A percentile compares a stretch with the other conserved stretches of the same genome.
Evolutionary conservation across 306 rosid species (phyloP).

Genomic region (Quercus glauca): DNA sequence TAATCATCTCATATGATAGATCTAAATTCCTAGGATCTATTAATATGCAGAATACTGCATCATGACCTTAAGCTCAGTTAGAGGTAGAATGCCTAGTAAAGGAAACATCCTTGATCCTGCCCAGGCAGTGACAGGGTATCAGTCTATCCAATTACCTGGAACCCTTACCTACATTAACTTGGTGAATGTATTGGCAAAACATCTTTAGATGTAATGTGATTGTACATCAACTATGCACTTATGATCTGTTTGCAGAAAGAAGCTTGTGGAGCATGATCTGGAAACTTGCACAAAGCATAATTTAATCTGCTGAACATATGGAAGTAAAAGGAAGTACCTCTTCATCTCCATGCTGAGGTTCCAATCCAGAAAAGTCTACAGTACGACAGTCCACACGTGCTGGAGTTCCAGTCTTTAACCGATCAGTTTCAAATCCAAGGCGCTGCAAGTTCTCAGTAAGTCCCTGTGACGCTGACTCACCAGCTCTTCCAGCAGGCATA

Average conservation of each 20-base stretch:
- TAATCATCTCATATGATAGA: background rate
- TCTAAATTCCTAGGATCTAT: constrained; percentile 1
- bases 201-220: background rate
- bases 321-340: constrained; percentile 79
- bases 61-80: background rate
- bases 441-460: constrained; percentile 85
- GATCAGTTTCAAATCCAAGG: constrained; percentile 88
- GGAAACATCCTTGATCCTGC: constrained; percentile 10
- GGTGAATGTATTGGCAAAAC: constrained; percentile 9
- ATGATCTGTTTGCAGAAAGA: constrained; percentile 14
- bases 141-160: constrained; percentile 9
- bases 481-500: constrained; percentile 99
- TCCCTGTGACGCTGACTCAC: constrained; percentile 95
- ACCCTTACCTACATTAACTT: constrained; percentile 15
- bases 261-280: constrained; percentile 26
- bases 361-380: constrained; percentile 77
- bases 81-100: background rate
- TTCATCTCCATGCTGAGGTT: constrained; percentile 91
- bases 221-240: background rate
- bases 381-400: constrained; percentile 90
- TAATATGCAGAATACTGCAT: constrained; percentile 6
- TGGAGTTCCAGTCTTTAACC: constrained; percentile 95
- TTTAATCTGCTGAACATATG: constrained; percentile 45
- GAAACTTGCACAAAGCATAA: constrained; percentile 21
- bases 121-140: constrained; percentile 10